These are phyloP conservation scores for Xylaria intraflava DNA, from an alignment of 495 filamentous ascomycete species.

Conservation along the genomic window DNA sequence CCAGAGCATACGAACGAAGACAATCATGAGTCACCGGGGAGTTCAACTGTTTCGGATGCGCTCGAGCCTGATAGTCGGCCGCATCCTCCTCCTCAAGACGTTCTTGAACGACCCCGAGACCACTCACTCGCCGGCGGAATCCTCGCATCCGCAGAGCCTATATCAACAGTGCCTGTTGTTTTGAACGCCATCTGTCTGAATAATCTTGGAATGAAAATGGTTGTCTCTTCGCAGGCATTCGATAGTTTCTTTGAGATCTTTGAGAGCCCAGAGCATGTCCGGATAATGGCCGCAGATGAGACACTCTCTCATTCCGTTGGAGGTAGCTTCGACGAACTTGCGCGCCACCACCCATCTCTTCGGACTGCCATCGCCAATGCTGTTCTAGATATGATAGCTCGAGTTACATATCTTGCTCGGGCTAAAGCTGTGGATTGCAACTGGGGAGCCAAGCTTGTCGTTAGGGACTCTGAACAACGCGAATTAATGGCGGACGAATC, in stretches of 20 bases:
- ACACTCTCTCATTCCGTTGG: slow-evolving; percentile 63
- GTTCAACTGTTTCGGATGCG: slow-evolving; percentile 32
- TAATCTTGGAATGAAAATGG: slow-evolving; percentile 78
- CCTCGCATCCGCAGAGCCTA: slow-evolving; percentile 75
- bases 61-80: slow-evolving; percentile 37
- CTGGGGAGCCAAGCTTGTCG: slow-evolving; percentile 74
- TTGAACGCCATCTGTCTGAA: slow-evolving; percentile 94
- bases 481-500: slow-evolving; percentile 44
- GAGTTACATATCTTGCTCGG: slow-evolving; percentile 64
- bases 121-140: slow-evolving; percentile 62
- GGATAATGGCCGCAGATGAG: slow-evolving; percentile 65
- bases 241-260: slow-evolving; percentile 90
- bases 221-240: slow-evolving; percentile 74
- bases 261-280: slow-evolving; percentile 83
- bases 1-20: slow-evolving; percentile 17
- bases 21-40: slow-evolving; percentile 31
- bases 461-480: slow-evolving; percentile 45
- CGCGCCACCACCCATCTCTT: slow-evolving; percentile 83
- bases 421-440: slow-evolving; percentile 58
- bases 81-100: slow-evolving; percentile 38
- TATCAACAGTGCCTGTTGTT: slow-evolving; percentile 74
- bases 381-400: slow-evolving; percentile 74
- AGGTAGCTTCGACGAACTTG: slow-evolving; percentile 84
- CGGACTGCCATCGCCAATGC: slow-evolving; percentile 72
- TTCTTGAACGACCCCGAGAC: slow-evolving; percentile 35